Percentiles rank a stretch among this genome's conserved stretches.
phyloP scores from a whole-genome alignment of 805 yeast species.

The Ogataea degrootiae region DNA sequence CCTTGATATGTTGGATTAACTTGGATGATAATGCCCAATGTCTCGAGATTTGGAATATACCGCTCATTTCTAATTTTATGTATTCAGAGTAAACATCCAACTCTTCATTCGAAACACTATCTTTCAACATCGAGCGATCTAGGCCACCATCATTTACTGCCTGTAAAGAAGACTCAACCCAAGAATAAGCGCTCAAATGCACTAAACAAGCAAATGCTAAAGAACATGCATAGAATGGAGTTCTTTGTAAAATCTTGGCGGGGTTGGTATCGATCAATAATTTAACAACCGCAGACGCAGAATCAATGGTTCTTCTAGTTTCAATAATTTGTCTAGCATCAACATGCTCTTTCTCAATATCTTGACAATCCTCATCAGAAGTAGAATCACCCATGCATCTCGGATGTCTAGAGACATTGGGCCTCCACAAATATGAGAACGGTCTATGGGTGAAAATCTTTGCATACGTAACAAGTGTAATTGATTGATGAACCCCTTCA shows the following conservation, averaged over 20 bases:
- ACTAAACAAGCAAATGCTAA: conserved; percentile 49
- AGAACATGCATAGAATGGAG: conserved; percentile 50
- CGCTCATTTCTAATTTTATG: conserved; percentile 44
- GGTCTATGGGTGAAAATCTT: conserved; percentile 53
- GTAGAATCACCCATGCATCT: conserved; percentile 31
- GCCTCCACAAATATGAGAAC: conserved; percentile 47
- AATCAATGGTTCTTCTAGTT: conserved; percentile 49
- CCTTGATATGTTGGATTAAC: conserved; percentile 42
- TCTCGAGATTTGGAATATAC: conserved; percentile 44
- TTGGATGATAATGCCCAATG: conserved; percentile 49
- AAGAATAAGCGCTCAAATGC: conserved; percentile 47
- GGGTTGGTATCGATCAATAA: conserved; percentile 45
- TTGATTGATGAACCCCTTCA: conserved; percentile 51
- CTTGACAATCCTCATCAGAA: conserved; percentile 27
- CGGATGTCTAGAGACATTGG: conserved; percentile 39
- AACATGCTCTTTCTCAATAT: conserved; percentile 29
- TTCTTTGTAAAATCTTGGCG: conserved; percentile 37
- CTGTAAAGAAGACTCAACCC: conserved; percentile 40
- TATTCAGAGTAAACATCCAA: conserved; percentile 42
- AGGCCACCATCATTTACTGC: conserved; percentile 4
- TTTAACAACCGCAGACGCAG: conserved; percentile 46
- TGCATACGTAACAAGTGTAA: conserved; percentile 44
- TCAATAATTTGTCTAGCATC: conserved; percentile 45
- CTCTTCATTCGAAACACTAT: conserved; percentile 31
- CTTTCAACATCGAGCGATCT: conserved; percentile 16